Conservation (phyloP, 176 grass and related monocot genomes). For the Miscanthus lutarioriparius region DNA sequence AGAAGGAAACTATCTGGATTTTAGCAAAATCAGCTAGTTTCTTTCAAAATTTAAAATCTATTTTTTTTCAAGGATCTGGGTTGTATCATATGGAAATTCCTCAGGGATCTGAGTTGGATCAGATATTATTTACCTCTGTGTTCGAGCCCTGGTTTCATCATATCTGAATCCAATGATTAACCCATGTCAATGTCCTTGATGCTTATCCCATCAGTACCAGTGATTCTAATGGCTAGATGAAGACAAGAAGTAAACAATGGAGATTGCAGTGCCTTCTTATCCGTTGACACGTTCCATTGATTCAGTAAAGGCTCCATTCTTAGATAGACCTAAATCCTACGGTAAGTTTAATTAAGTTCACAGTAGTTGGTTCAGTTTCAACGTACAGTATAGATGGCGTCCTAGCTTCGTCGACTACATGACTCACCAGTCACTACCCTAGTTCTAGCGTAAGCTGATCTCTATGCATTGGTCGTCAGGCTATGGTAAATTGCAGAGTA, state of each 20-base stretch:
- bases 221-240: neutral
- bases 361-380: conserved; percentile 34
- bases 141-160: neutral
- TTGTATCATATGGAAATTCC: neutral
- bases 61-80: neutral
- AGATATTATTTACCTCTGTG: neutral
- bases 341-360: conserved; percentile 23
- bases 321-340: conserved; percentile 22
- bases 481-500: conserved; percentile 31
- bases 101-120: neutral
- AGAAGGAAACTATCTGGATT: neutral
- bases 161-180: neutral
- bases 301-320: conserved; percentile 7
- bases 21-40: neutral
- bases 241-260: conserved; percentile 35
- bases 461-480: neutral
- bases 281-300: conserved; percentile 10
- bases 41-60: neutral
- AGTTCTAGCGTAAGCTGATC: conserved; percentile 22
- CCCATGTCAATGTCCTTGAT: neutral
- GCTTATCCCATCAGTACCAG: neutral
- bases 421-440: neutral
- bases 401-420: conserved; percentile 2
- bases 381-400: conserved; percentile 27
- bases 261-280: conserved; percentile 20